phyloP scores from a whole-genome alignment of 306 rosid species.

The Cucumis cinereus region DNA sequence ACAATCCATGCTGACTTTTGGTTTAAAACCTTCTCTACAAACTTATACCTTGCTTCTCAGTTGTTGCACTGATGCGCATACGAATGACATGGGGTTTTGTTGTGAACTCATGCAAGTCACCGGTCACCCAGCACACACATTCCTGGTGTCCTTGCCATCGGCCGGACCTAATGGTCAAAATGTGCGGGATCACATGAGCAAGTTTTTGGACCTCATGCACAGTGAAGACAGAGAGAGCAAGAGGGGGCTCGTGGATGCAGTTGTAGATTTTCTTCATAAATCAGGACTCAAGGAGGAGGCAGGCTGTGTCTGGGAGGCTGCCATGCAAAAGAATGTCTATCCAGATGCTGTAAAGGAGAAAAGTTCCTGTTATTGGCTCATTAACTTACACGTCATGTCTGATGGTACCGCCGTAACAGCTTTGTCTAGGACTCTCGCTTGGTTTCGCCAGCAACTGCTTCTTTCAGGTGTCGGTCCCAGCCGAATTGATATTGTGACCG shows the following conservation, averaged over 20 bases:
- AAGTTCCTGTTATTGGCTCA: slow-evolving; percentile 80
- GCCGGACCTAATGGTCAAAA: slow-evolving; percentile 86
- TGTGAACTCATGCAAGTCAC: slow-evolving; percentile 64
- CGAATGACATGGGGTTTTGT: slow-evolving; percentile 59
- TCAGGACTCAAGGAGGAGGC: slow-evolving; percentile 98
- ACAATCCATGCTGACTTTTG: slow-evolving; percentile 55
- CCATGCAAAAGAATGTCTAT: slow-evolving; percentile 66
- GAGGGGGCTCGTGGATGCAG: slow-evolving; percentile 95
- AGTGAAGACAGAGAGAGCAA: slow-evolving; percentile 89
- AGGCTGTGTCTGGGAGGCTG: slow-evolving; percentile 93
- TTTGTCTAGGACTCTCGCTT: slow-evolving; percentile 75
- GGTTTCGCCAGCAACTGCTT: slow-evolving; percentile 76
- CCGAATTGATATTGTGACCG: slow-evolving; percentile 85
- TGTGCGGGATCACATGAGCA: slow-evolving; percentile 62
- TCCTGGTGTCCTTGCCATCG: slow-evolving; percentile 68
- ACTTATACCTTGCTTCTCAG: slow-evolving; percentile 89
- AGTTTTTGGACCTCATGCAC: slow-evolving; percentile 77
- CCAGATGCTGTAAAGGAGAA: slow-evolving; percentile 83
- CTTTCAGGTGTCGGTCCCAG: slow-evolving; percentile 50
- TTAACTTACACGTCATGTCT: slow-evolving; percentile 93
- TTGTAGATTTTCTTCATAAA: slow-evolving; percentile 92
- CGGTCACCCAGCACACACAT: slow-evolving; percentile 85
- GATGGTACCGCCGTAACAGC: slow-evolving; percentile 94
- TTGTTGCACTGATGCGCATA: slow-evolving; percentile 71
- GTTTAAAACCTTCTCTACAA: slow-evolving; percentile 73